Base-by-base conservation (phyloP, 2,329 filamentous ascomycete species). In the Didymellaceae sp. region DNA sequence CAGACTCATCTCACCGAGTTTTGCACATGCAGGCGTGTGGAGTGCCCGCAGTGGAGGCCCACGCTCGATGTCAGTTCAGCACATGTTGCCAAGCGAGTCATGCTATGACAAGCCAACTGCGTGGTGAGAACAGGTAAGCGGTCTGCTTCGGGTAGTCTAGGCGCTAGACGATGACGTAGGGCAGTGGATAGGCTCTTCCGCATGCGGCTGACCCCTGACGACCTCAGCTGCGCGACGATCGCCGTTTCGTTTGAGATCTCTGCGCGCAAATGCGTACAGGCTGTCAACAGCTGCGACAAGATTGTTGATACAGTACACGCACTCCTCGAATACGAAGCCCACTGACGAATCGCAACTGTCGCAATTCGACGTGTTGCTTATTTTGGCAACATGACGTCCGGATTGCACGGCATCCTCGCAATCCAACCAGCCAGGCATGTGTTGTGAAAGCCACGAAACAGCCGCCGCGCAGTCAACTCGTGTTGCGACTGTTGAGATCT, bases 401-500 rank as follows among this genome's bases (percentile, higher is more conserved):
- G 20, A 24, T 24, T 31, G 42, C 48, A 45, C 42, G 31, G 48
- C 37, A 46, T 42, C 14, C 21, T 45, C 37, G 37, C 48, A 33
- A 31, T 38, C 37, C 37, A 45, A 46, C 42, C 42, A 43, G 21
- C 38, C 28, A 21, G 24, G 48, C 58, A 61, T 62, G 58, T 60
- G 55, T 61, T 30, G 57, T 45, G 35, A 47, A 46, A 50, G 38
- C 54, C 5, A 5, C 53, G 54, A 60, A 58, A 59, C 52, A 54
- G 40, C 41, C 54, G 55, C 55, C 45, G 38, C 22, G 21, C 25
- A 45, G 17, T 21, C 41, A 49, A 52, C 45, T 52, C 47, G 58
- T 54, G 49, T 53, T 53, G 54, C 46, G 54, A 54, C 52, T 59
- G 62, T 64, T 65, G 62, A 46, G 56, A 61, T 54, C 55, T 54